phyloP scores from a whole-genome alignment of 2,329 filamentous ascomycete species.

The Didymella pomorum region DNA sequence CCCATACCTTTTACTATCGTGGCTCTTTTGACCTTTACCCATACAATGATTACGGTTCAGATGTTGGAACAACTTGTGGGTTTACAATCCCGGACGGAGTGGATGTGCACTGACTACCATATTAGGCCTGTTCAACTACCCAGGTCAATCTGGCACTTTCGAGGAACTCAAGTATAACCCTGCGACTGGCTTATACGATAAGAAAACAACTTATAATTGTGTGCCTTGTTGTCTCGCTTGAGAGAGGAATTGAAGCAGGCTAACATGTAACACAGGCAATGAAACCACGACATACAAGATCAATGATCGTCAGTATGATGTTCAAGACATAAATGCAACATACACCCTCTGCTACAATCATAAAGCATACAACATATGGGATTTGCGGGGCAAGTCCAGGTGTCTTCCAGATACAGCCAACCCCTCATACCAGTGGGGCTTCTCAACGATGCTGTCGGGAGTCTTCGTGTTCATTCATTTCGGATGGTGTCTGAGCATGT shows the following conservation, averaged over 20 bases:
- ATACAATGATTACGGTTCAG: not conserved
- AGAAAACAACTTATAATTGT: not conserved
- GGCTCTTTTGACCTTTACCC: not conserved
- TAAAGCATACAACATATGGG: conserved; percentile 22
- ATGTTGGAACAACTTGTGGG: not conserved
- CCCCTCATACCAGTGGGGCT: conserved; percentile 49
- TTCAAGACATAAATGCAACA: conserved; percentile 18
- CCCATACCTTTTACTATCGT: not conserved
- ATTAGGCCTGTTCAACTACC: conserved; percentile 18
- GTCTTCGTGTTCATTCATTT: conserved; percentile 44
- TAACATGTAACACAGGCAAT: conserved; percentile 25
- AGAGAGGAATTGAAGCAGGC: not conserved
- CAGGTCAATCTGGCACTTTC: conserved; percentile 12
- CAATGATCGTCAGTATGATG: conserved; percentile 25
- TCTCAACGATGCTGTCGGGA: conserved; percentile 46
- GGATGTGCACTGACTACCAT: not conserved
- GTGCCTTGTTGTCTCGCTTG: not conserved
- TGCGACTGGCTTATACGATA: not conserved
- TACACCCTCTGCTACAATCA: conserved; percentile 26
- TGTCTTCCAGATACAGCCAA: conserved; percentile 42
- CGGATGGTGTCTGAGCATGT: conserved; percentile 46
- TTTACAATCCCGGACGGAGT: not conserved
- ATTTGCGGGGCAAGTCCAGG: conserved; percentile 23
- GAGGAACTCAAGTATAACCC: not conserved
- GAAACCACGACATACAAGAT: conserved; percentile 22